These are phyloP conservation scores for Leishmania tarentolae DNA, from an alignment of 208 protist species.

Conservation along the genomic window DNA sequence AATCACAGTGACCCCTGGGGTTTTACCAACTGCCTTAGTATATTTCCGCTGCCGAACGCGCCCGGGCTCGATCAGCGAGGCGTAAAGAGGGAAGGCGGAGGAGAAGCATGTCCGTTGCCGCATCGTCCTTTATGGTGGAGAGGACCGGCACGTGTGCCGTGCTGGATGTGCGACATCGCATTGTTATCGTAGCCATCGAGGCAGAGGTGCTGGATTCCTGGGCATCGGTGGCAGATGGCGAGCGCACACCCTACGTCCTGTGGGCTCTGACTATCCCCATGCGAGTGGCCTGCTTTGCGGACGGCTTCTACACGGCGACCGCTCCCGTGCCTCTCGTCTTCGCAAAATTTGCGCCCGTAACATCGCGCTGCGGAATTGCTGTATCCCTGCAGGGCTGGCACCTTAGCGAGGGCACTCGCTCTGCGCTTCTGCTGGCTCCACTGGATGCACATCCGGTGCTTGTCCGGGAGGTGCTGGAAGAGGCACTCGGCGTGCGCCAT, in stretches of 20 bases:
- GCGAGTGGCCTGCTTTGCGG: conserved; percentile 25
- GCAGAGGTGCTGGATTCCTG: conserved; percentile 6
- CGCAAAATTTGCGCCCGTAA: neutral
- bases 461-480: conserved; percentile 8
- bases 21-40: neutral
- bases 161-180: conserved; percentile 20
- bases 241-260: conserved; percentile 9
- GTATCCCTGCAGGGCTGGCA: conserved; percentile 36
- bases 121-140: conserved; percentile 22
- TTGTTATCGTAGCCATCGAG: conserved; percentile 17
- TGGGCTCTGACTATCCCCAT: conserved; percentile 30
- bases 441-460: neutral
- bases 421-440: conserved; percentile 23
- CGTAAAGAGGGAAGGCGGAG: neutral
- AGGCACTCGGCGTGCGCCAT: neutral
- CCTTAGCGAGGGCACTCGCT: conserved; percentile 24
- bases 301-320: conserved; percentile 24
- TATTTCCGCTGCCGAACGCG: neutral
- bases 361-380: neutral
- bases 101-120: conserved; percentile 11
- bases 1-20: neutral
- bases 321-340: conserved; percentile 26
- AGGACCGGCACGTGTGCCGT: conserved; percentile 21
- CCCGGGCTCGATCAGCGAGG: neutral
- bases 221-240: neutral